Base-by-base conservation (phyloP, 129 eudicot species). In the Flaveria sonorensis region DNA sequence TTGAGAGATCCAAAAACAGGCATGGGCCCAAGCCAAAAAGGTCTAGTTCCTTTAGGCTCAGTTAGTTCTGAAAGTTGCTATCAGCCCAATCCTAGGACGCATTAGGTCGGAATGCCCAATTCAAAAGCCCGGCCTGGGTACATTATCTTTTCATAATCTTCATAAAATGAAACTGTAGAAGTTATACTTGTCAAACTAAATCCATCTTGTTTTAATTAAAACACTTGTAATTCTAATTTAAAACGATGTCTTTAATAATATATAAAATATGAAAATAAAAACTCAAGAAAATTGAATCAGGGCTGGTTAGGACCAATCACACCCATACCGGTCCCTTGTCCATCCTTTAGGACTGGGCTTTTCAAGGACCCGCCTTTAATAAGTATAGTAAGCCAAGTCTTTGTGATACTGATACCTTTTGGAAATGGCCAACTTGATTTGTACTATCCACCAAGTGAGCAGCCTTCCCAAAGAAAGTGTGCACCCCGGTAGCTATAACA, bases 361-460 rank as follows among this genome's bases (percentile, higher is more conserved):
- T 23, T 59, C 65, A 59, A 20, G 30, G 8, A 23, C 0, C 11
- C 4, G 16, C 36, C 40, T 26, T 23, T 55, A 19, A 18, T 2
- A 24, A 61, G 19, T 61, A 61, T 61, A 18, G 1, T 55, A 55
- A 12, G 62, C 28, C 16, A 6, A 68, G 32, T 14, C 28, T 10
- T 12, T 45, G 36, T 23, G 32, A 10, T 7, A 12, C 4, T 30
- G 23, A 4, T 87, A 92, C 97, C 93, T 87, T 78, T 55, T 92
- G 97, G 92, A 92, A 92, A 83, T 92, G 97, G 32, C 97, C 97
- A 0, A 92, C 96, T 55, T 92, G 87, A 61, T 89, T 87, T 57
- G 97, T 92, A 88, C 90, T 92, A 60, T 92, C 97, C 15, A 92
- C 97, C 21, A 92, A 87, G 77, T 92, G 97, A 74, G 97, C 97